These are phyloP conservation scores for Carex sylvatica DNA, from an alignment of 202 grass and related monocot species.

Conservation along the genomic window DNA sequence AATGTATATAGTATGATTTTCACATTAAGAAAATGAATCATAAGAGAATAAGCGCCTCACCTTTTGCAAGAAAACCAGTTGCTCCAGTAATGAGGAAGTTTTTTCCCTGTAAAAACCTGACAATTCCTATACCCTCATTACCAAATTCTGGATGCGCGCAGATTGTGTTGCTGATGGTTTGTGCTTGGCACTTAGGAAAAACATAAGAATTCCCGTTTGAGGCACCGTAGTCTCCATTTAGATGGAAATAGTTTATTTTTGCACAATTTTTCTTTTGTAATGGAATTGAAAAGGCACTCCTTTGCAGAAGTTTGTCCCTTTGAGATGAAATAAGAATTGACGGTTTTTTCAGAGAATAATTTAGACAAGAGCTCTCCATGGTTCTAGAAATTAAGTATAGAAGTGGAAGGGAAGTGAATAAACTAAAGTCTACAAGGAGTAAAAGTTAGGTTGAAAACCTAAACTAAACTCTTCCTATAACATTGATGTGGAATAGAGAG, in stretches of 20 bases:
- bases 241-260: slow-evolving; percentile 15
- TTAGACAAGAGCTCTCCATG: slow-evolving; percentile 79
- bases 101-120: slow-evolving; percentile 61
- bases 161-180: neutral
- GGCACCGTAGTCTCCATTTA: slow-evolving; percentile 17
- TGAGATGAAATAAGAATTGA: neutral
- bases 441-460: slow-evolving; percentile 26
- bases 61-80: slow-evolving; percentile 90
- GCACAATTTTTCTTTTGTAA: slow-evolving; percentile 2
- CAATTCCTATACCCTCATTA: slow-evolving; percentile 54
- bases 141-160: neutral
- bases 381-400: slow-evolving; percentile 25
- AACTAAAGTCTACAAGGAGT: slow-evolving; percentile 14
- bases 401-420: slow-evolving; percentile 27
- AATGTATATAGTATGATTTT: neutral
- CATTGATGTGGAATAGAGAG: slow-evolving; percentile 2
- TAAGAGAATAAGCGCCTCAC: slow-evolving; percentile 13
- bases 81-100: slow-evolving; percentile 84
- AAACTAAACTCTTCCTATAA: slow-evolving; percentile 28
- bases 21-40: neutral
- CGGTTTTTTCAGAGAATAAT: slow-evolving; percentile 40
- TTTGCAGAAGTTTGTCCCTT: neutral
- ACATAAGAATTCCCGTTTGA: neutral
- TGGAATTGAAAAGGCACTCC: slow-evolving; percentile 16
- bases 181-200: slow-evolving; percentile 13